Evolutionary conservation across 306 rosid species (phyloP).

Genomic region (Ormosia emarginata): DNA sequence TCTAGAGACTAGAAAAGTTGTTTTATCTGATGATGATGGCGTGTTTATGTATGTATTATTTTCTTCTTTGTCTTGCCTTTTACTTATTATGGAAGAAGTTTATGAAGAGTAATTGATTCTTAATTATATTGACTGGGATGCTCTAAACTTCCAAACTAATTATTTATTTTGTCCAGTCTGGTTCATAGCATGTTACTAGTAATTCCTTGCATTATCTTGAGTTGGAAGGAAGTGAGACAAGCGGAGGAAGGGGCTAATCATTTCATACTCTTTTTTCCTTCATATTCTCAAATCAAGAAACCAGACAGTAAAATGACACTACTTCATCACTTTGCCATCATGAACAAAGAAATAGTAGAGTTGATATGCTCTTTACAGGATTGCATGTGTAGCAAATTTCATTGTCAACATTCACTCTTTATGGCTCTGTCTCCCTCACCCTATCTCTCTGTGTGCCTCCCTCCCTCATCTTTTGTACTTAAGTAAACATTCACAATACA

Average conservation of each 20-base stretch:
- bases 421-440: not conserved
- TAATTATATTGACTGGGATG: not conserved
- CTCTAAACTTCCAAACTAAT: not conserved
- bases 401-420: conserved; percentile 1
- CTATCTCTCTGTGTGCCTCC: not conserved
- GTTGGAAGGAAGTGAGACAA: not conserved
- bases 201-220: conserved; percentile 1
- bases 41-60: not conserved
- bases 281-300: not conserved
- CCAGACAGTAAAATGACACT: not conserved
- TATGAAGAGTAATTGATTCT: not conserved
- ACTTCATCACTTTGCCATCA: not conserved
- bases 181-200: not conserved
- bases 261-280: not conserved
- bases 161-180: not conserved
- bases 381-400: not conserved
- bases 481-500: not conserved
- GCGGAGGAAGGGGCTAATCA: not conserved
- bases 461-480: not conserved
- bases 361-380: not conserved
- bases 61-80: conserved; percentile 4
- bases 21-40: conserved; percentile 29
- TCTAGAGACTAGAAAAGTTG: conserved; percentile 23
- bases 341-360: not conserved
- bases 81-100: not conserved